A percentile compares a stretch with the other conserved stretches of the same genome.
These are phyloP conservation scores for Apophysomyces ossiformis DNA, from an alignment of 371 early-diverging fungal genomes.

Conservation along the genomic window DNA sequence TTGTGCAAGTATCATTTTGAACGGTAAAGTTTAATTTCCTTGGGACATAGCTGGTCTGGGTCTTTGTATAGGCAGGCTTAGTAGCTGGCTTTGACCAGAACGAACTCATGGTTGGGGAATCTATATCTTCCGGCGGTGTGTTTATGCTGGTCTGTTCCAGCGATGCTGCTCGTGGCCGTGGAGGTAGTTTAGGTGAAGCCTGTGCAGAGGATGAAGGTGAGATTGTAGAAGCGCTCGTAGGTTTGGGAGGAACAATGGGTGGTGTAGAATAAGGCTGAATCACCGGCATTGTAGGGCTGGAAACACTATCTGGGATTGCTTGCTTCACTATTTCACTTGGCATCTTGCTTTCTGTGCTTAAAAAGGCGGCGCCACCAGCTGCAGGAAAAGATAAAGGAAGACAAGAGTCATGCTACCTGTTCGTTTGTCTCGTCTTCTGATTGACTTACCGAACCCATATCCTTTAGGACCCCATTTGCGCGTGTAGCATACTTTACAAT, in stretches of 20 bases:
- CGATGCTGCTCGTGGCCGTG: conserved; percentile 16
- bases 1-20: conserved; percentile 47
- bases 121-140: conserved; percentile 8
- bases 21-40: conserved; percentile 42
- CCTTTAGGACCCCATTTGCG: conserved; percentile 60
- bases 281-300: conserved; percentile 12
- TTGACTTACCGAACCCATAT: conserved; percentile 50
- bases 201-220: conserved; percentile 16
- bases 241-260: neutral
- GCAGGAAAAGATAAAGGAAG: neutral
- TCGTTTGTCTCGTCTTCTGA: neutral
- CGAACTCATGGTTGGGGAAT: conserved; percentile 19
- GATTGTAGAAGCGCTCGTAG: conserved; percentile 13
- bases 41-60: conserved; percentile 44
- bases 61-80: conserved; percentile 13
- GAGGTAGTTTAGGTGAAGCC: conserved; percentile 17
- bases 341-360: conserved; percentile 52
- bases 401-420: too few relatives aligned
- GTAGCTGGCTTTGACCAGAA: conserved; percentile 18
- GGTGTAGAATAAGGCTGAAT: conserved; percentile 9
- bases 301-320: conserved; percentile 10
- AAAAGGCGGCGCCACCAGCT: conserved; percentile 56
- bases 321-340: conserved; percentile 44
- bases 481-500: conserved; percentile 51
- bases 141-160: neutral